Base-by-base conservation (phyloP, 208 protist genomes). In the Blastocrithidia nonstop region DNA sequence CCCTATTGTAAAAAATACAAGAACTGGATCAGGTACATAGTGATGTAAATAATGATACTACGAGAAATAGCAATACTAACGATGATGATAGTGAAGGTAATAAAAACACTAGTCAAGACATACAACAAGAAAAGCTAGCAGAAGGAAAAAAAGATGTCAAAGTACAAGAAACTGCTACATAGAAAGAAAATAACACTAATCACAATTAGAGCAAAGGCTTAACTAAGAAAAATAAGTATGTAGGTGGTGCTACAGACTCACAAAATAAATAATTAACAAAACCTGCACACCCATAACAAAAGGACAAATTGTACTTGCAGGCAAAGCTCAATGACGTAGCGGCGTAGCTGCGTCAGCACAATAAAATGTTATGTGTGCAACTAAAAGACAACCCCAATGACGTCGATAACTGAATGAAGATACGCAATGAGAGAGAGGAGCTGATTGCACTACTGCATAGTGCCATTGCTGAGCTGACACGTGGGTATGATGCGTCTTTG, bases 321-420 rank as follows among this genome's bases (percentile, higher is more conserved):
- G 64, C 73, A 13, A 82, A 92, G 57, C 64, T 94, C 17, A 44
- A 50, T 15, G 51, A 57, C 15, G 67, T 85, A 1, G 86, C 82
- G 2, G 36, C 22, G 8, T 44, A 64, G 32, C 72, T 94, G 47
- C 74, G 81, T 13, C 80, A 91, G 41, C 69, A 87, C 26, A 84
- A 74, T 44, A 78, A 79, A 27, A 50, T 71, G 9, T 64, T 94
- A 22, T 88, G 73, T 61, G 77, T 71, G 28, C 80, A 88, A 53
- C 80, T 94, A 9, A 78, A 80, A 31, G 87, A 94, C 45, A 91
- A 90, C 55, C 87, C 87, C 7, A 87, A 94, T 48, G 87, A 94
- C 48, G 40, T 50, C 11, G 80, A 94, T 56, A 94, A 94, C 68
- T 94, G 87, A 83, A 66, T 66, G 21, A 94, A 94, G 57, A 62